These are phyloP conservation scores for Jacaranda copaia DNA, from an alignment of 257 asterid genomes.

Conservation along the genomic window DNA sequence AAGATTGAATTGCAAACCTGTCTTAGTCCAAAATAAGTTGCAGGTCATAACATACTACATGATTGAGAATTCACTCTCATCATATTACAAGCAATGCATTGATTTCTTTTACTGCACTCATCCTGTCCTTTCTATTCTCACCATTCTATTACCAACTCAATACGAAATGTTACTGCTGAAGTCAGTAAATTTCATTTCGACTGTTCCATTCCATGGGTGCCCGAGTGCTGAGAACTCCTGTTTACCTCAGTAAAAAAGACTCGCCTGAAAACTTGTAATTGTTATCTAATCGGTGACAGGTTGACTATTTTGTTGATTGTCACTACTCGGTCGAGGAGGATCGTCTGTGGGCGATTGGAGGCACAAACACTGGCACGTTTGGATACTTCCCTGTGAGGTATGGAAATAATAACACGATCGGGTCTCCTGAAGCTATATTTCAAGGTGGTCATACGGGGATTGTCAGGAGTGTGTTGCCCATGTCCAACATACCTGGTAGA, in stretches of 20 bases:
- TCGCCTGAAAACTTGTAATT: neutral
- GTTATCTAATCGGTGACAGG: slow-evolving; percentile 45
- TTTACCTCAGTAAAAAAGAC: neutral
- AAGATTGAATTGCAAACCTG: neutral
- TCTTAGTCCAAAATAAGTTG: too few relatives aligned
- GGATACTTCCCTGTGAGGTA: slow-evolving; percentile 79
- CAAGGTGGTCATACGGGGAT: slow-evolving; percentile 84
- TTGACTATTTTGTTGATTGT: slow-evolving; percentile 89
- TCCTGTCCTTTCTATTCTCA: too few relatives aligned
- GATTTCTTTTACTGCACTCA: too few relatives aligned
- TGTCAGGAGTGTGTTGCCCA: slow-evolving; percentile 73
- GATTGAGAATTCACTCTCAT: too few relatives aligned
- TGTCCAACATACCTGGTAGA: slow-evolving; percentile 52
- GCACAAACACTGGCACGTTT: slow-evolving; percentile 74
- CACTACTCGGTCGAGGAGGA: slow-evolving; percentile 81
- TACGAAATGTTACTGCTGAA: too few relatives aligned
- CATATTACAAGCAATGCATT: too few relatives aligned
- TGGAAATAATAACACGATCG: slow-evolving; percentile 45
- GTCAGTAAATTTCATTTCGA: too few relatives aligned
- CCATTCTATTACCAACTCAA: too few relatives aligned
- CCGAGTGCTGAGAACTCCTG: neutral
- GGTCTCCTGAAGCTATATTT: slow-evolving; percentile 78
- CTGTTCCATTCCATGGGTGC: too few relatives aligned
- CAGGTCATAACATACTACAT: too few relatives aligned
- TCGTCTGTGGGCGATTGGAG: slow-evolving; percentile 79